Evolutionary conservation across 2,329 filamentous ascomycete genomes (phyloP), one percentile per base, ranked within the genome.

Genomic region (Zymoseptoria tritici): DNA sequence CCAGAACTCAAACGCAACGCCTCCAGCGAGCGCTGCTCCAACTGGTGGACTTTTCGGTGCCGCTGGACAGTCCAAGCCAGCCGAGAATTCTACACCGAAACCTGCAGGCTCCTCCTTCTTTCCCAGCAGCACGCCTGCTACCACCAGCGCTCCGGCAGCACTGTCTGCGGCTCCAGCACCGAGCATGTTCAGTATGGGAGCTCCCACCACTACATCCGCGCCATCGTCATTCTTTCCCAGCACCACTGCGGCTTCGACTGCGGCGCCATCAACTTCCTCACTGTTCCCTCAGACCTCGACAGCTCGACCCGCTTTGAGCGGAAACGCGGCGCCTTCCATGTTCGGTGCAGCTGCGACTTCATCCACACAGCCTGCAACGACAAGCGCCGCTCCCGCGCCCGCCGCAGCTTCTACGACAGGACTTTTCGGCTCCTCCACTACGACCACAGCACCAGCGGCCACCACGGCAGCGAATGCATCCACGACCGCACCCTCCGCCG

Each of bases 401-500:
- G 19, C 52, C 2, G 20, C 52, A 24, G 52, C 21, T 53, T 53
- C 52, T 1, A 21, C 50, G 1, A 24, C 20, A 3, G 50, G 50
- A 7, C 20, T 52, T 7, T 21, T 36, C 54, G 36, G 7, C 19
- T 56, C 57, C 7, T 26, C 59, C 31, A 46, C 57, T 19, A 55
- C 59, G 8, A 51, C 53, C 9, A 59, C 58, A 11, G n/a, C 56
- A 20, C 54, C 56, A 29, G 54, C 60, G 50, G 13, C 55, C 58
- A 36, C 36, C 46, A 49, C 49, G 11, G 49, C 56, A 4, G 54
- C 55, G 22, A 52, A 29, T 52, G 22, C 55, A 26, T 49, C 55
- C 9, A 51, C 56, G 19, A 54, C 42, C 11, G 60, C 57, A 11
- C 57, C 60, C 13, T 64, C 62, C 36, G 96, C 90, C 3, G 81